A percentile compares a stretch with the other conserved stretches of the same genome.
These are phyloP conservation scores for Xanthoceras sorbifolium DNA, from an alignment of 345 rosid species.

Conservation along the genomic window DNA sequence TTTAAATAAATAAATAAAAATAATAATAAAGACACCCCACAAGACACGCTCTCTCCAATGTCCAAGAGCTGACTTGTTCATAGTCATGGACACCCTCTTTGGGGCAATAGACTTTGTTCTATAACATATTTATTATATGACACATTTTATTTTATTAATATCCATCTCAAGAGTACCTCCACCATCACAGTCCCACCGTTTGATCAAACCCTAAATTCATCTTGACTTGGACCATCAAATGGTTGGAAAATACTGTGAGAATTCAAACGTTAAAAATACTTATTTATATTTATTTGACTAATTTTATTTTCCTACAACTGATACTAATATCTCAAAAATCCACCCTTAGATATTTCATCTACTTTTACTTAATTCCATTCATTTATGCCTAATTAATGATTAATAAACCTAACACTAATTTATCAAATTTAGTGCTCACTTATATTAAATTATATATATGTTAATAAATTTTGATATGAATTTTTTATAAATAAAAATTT, in stretches of 20 bases:
- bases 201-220: background rate
- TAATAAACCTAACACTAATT: too few species aligned
- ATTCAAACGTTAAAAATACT: background rate
- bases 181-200: conserved; percentile 22
- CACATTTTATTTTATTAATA: background rate
- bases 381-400: too few species aligned
- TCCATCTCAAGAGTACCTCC: background rate
- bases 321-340: too few species aligned
- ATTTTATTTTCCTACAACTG: too few species aligned
- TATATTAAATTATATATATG: too few species aligned
- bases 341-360: too few species aligned
- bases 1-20: background rate
- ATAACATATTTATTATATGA: background rate
- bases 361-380: too few species aligned
- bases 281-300: background rate
- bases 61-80: conserved; percentile 22
- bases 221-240: background rate
- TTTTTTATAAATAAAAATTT: too few species aligned
- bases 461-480: too few species aligned
- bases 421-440: too few species aligned
- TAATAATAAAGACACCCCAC: conserved; percentile 7
- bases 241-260: background rate
- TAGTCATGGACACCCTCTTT: background rate
- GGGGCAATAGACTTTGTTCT: background rate
- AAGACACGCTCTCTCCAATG: conserved; percentile 15